A percentile compares a stretch with the other conserved stretches of the same genome.
Evolutionary conservation across 768 basidiomycete genomes (phyloP).

Genomic region (Xerocomellus dryophilus): DNA sequence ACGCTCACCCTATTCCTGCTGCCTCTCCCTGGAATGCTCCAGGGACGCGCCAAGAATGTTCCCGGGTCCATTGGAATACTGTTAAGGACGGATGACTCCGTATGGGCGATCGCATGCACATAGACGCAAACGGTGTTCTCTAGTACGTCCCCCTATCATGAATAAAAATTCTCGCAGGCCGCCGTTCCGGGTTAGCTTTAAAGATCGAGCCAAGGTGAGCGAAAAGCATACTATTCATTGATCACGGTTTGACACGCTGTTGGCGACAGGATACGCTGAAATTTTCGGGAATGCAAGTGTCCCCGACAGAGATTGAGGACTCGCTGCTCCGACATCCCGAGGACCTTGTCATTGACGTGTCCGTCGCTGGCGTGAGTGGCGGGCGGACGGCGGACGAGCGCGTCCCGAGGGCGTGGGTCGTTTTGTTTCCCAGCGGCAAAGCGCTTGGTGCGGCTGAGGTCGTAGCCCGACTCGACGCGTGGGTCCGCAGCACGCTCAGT

Average conservation of each 20-base stretch:
- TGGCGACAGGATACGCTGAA: slow-evolving; percentile 69
- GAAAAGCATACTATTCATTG: neutral
- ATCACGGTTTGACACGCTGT: neutral
- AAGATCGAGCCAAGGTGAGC: slow-evolving; percentile 70
- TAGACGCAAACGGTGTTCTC: slow-evolving; percentile 58
- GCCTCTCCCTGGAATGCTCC: slow-evolving; percentile 45
- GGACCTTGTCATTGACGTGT: slow-evolving; percentile 58
- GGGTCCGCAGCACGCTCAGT: slow-evolving; percentile 63
- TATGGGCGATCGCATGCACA: slow-evolving; percentile 69
- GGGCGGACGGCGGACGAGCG: slow-evolving; percentile 71
- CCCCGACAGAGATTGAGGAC: slow-evolving; percentile 75
- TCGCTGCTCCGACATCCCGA: slow-evolving; percentile 60
- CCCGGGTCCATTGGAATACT: slow-evolving; percentile 56
- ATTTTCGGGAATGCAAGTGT: slow-evolving; percentile 76
- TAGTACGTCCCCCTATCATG: slow-evolving; percentile 45
- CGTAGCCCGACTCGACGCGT: slow-evolving; percentile 50
- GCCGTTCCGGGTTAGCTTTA: slow-evolving; percentile 45
- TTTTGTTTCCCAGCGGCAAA: slow-evolving; percentile 56
- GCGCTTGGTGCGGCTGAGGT: slow-evolving; percentile 42
- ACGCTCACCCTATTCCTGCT: slow-evolving; percentile 51
- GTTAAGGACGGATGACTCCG: slow-evolving; percentile 65
- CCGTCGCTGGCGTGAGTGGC: slow-evolving; percentile 72
- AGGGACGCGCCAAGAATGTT: slow-evolving; percentile 39
- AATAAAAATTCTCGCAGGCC: neutral
- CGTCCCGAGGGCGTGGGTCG: slow-evolving; percentile 76